Percentiles rank a stretch among this genome's conserved stretches.
phyloP scores from a whole-genome alignment of 2,329 filamentous ascomycete genomes.

The Trichophyton rubrum region DNA sequence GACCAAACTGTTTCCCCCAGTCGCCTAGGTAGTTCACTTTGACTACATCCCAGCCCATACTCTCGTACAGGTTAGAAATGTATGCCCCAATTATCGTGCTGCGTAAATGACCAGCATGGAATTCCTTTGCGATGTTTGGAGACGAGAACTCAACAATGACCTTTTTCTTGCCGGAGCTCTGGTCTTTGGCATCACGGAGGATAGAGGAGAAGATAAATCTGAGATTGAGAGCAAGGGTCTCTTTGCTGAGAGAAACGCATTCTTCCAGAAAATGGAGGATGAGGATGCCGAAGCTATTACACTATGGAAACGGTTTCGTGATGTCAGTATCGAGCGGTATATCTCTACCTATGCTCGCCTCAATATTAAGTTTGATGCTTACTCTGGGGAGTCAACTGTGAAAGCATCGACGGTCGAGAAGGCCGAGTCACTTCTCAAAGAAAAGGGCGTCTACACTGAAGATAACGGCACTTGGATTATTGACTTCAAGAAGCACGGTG shows the following conservation, averaged over 20 bases:
- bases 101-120: constrained; percentile 61
- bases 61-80: constrained; percentile 55
- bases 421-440: constrained; percentile 49
- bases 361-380: constrained; percentile 58
- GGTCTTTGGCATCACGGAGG: no score
- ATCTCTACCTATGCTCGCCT: constrained; percentile 56
- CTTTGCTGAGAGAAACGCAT: constrained; percentile 35
- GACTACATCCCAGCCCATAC: constrained; percentile 57
- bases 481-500: constrained; percentile 56
- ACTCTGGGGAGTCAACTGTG: constrained; percentile 64
- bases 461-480: constrained; percentile 61
- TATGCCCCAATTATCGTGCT: constrained; percentile 68
- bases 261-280: constrained; percentile 61
- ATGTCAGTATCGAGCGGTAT: constrained; percentile 55
- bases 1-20: constrained; percentile 49
- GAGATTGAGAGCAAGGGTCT: constrained; percentile 35
- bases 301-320: constrained; percentile 54
- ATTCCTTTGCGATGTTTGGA: constrained; percentile 76
- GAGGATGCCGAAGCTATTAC: constrained; percentile 48
- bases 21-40: constrained; percentile 67
- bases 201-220: constrained; percentile 23
- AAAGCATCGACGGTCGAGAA: constrained; percentile 53
- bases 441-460: constrained; percentile 54
- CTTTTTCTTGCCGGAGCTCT: constrained; percentile 48
- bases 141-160: constrained; percentile 72